These are phyloP conservation scores for Neonectria magnoliae DNA, from an alignment of 2,329 filamentous ascomycete genomes.

Conservation along the genomic window DNA sequence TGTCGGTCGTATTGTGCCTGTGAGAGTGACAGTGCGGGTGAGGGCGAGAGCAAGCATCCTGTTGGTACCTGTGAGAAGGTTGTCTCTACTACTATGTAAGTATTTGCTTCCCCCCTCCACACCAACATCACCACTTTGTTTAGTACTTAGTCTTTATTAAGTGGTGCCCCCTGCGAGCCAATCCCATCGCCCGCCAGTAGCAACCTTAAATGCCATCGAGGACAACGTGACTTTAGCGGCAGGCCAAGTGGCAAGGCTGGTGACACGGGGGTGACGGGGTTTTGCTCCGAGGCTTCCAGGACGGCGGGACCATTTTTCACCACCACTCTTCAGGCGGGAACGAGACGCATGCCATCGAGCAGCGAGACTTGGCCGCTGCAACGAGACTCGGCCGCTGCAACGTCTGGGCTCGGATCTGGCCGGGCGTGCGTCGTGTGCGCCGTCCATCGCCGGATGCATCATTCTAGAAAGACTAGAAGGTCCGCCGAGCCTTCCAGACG, in stretches of 20 bases:
- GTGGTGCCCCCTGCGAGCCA: conserved; percentile 16
- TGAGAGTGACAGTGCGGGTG: neutral
- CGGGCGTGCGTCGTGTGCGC: neutral
- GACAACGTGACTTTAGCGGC: neutral
- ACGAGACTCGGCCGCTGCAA: neutral
- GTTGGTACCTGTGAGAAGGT: no score
- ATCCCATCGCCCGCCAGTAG: conserved; percentile 6
- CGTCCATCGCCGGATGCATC: neutral
- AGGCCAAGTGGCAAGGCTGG: neutral
- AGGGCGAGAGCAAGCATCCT: no score
- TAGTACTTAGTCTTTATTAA: conserved; percentile 7
- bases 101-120: no score
- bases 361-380: neutral
- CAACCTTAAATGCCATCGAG: conserved; percentile 34
- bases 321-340: neutral
- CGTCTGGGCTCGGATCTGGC: neutral
- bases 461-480: neutral
- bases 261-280: neutral
- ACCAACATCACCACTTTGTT: neutral
- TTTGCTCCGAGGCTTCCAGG: neutral
- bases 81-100: no score
- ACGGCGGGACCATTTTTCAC: neutral
- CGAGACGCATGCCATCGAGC: no score
- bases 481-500: neutral
- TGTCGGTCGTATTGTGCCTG: no score